Evolutionary conservation across 306 rosid species (phyloP), one percentile per base, ranked within the genome.

Genomic region (Dalbergia cochinchinensis): DNA sequence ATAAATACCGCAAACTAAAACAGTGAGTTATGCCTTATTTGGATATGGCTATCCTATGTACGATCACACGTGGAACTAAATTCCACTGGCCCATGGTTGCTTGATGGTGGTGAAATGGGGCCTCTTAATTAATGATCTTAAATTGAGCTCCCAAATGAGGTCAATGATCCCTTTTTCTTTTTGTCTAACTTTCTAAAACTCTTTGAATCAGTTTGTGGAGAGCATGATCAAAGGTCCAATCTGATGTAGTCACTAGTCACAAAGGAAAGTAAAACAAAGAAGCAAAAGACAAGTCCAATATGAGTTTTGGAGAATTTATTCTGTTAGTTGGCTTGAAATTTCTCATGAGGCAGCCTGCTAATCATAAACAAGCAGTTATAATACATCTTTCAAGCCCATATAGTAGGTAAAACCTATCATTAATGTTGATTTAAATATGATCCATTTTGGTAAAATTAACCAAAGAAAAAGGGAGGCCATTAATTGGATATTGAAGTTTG

Each of bases 401-500:
- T 20, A 41, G 10, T 35, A 48, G 35, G 2, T 62, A 62, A 75
- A 26, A 26, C 31, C 31, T 41, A 15, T 62, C 68, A 31, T 74
- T 45, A 62, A 62, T 16, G 72, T 34, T 63, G 15, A 31, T 48
- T 50, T 76, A 35, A 76, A 64, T 18, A 11, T 14, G 22, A 5
- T 50, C 44, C 41, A 48, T 50, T 76, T 35, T 26, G n/a, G 13
- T 26, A 13, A 75, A 26, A 15, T 37, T 62, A 6, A 2, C 8
- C 48, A 9, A 42, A 42, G 48, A 42, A 42, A 20, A 42, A 42
- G 11, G 48, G 48, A 34, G 37, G 22, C 3, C 31, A 31, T 33
- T 47, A n/a, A 44, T 60, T 26, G 58, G 59, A 59, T 73, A 15
- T 59, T 42, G 14, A 73, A 59, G 44, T 42, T 11, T 73, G 39